These are phyloP conservation scores for Trichoderma sp. DNA, from an alignment of 2,329 filamentous ascomycete genomes.

Conservation along the genomic window DNA sequence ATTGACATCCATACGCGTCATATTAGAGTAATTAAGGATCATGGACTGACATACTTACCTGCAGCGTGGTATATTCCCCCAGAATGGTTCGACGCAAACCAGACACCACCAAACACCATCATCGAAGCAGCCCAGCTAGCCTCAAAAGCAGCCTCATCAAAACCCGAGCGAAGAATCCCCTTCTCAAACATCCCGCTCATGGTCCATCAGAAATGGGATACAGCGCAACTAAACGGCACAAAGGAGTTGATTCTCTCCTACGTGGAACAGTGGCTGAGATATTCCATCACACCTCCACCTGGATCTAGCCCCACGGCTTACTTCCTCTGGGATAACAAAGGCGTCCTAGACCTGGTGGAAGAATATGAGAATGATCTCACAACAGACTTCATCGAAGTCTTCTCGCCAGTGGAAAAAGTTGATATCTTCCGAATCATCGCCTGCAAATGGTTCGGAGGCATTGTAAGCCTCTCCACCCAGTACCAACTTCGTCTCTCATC, in stretches of 20 bases:
- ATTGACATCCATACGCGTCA: background rate
- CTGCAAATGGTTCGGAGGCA: conserved; percentile 35
- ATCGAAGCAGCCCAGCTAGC: conserved; percentile 33
- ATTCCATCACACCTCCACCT: conserved; percentile 24
- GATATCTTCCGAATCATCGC: conserved; percentile 34
- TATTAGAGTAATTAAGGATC: too few relatives aligned
- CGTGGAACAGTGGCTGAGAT: conserved; percentile 33
- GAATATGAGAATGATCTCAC: conserved; percentile 30
- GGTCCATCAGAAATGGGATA: conserved; percentile 34
- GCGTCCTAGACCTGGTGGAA: conserved; percentile 31
- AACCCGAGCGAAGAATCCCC: conserved; percentile 29
- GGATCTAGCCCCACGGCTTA: conserved; percentile 32
- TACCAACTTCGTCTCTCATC: background rate
- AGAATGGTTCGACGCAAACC: conserved; percentile 29
- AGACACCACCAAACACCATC: conserved; percentile 30
- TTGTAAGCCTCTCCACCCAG: conserved; percentile 29
- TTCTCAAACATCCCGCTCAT: conserved; percentile 35
- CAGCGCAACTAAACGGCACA: conserved; percentile 29
- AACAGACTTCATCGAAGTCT: conserved; percentile 29
- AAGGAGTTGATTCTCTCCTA: conserved; percentile 30
- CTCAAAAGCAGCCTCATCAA: conserved; percentile 26
- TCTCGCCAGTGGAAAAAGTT: conserved; percentile 32
- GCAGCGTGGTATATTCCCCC: conserved; percentile 35
- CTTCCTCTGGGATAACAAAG: conserved; percentile 34
- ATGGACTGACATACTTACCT: background rate